phyloP scores from a whole-genome alignment of 2,329 filamentous ascomycete species.

The Gremmenia infestans region DNA sequence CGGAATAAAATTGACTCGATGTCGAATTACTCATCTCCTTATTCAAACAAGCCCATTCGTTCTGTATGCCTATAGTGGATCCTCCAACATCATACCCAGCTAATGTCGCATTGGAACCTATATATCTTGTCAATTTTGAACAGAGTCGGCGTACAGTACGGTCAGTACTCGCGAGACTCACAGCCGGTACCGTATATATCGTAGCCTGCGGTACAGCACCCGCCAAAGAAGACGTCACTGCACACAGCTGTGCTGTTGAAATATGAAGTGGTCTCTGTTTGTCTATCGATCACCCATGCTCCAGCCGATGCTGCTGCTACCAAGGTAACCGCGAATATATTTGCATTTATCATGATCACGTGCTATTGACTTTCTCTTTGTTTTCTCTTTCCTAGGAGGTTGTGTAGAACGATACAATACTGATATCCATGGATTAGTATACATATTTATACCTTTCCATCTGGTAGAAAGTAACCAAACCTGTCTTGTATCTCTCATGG shows the following conservation, averaged over 20 bases:
- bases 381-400: not conserved
- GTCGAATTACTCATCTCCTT: not conserved
- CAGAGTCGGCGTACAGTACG: not conserved
- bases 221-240: slow-evolving; percentile 1
- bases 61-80: slow-evolving; percentile 4
- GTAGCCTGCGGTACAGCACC: not conserved
- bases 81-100: slow-evolving; percentile 6
- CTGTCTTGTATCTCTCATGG: not conserved
- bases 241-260: not conserved
- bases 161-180: not conserved
- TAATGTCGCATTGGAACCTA: slow-evolving; percentile 6
- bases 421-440: not conserved
- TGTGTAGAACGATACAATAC: not conserved
- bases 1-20: not conserved
- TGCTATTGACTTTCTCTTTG: not conserved
- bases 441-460: not conserved
- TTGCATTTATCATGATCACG: not conserved
- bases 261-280: not conserved
- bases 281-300: not conserved
- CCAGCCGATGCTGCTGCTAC: not conserved
- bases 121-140: not conserved
- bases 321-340: not conserved
- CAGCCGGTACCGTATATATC: not conserved
- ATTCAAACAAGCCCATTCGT: slow-evolving; percentile 1
- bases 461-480: not conserved